Evolutionary conservation across 2,329 filamentous ascomycete species (phyloP).

Genomic region (Penicillium fuscoglaucum): DNA sequence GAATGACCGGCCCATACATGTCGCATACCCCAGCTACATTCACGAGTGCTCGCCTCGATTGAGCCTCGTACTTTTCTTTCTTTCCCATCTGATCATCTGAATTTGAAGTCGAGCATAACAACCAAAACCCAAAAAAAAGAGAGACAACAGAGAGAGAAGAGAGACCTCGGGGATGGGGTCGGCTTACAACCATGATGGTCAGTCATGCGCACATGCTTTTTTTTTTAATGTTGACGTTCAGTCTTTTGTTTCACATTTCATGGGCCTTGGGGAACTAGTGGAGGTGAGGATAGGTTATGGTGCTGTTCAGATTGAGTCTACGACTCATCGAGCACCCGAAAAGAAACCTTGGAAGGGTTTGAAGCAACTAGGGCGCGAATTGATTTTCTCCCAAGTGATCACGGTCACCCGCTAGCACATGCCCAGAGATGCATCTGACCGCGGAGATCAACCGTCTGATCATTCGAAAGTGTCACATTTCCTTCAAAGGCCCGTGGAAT

Average conservation of each 20-base stretch:
- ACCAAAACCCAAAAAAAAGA: not conserved
- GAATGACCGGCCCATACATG: slow-evolving; percentile 27
- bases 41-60: slow-evolving; percentile 21
- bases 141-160: not conserved
- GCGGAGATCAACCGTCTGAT: slow-evolving; percentile 15
- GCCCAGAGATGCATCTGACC: slow-evolving; percentile 19
- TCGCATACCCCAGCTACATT: slow-evolving; percentile 13
- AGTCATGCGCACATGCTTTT: slow-evolving; percentile 30
- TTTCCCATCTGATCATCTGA: not conserved
- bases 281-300: not conserved
- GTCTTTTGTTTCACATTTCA: slow-evolving; percentile 22
- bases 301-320: not conserved
- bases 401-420: slow-evolving; percentile 6
- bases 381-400: not conserved
- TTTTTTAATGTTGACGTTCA: not conserved
- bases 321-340: not conserved
- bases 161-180: slow-evolving; percentile 34
- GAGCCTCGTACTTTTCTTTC: slow-evolving; percentile 23
- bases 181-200: slow-evolving; percentile 41
- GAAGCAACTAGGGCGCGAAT: slow-evolving; percentile 1
- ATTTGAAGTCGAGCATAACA: not conserved
- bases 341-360: not conserved
- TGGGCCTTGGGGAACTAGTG: slow-evolving; percentile 9
- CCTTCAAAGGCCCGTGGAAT: slow-evolving; percentile 13
- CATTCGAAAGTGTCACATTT: slow-evolving; percentile 24